Evolutionary conservation across 1,284 basidiomycete genomes (phyloP).

Genomic region (Sanguinoderma infundibulare): DNA sequence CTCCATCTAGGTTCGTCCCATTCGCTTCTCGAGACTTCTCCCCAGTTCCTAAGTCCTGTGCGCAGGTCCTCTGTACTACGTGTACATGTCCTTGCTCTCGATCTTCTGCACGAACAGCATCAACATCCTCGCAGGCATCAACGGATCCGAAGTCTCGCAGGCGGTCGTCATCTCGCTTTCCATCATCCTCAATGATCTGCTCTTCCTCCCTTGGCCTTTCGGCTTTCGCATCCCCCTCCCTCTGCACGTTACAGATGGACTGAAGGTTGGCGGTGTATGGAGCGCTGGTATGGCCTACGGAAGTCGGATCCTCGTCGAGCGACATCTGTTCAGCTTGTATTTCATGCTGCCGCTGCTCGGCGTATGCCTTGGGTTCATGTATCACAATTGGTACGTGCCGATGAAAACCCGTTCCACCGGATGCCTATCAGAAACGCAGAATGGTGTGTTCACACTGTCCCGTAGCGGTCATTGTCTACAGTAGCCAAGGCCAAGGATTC

Average conservation of each 20-base stretch:
- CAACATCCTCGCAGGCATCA: slow-evolving; percentile 98
- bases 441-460: too few species aligned
- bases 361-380: slow-evolving; percentile 88
- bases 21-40: slow-evolving; percentile 4
- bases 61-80: slow-evolving; percentile 90
- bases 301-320: slow-evolving; percentile 83
- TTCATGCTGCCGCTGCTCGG: slow-evolving; percentile 96
- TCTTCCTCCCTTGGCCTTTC: slow-evolving; percentile 88
- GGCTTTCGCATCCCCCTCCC: slow-evolving; percentile 74
- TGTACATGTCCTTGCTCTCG: slow-evolving; percentile 95
- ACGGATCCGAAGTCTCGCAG: slow-evolving; percentile 95
- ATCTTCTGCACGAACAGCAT: slow-evolving; percentile 98
- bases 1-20: slow-evolving; percentile 83
- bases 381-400: slow-evolving; percentile 86
- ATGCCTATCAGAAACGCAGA: too few species aligned
- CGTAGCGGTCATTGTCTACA: too few species aligned
- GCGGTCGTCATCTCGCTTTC: slow-evolving; percentile 92
- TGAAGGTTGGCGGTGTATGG: slow-evolving; percentile 79
- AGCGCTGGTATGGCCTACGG: slow-evolving; percentile 84
- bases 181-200: slow-evolving; percentile 88
- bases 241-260: slow-evolving; percentile 68
- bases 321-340: slow-evolving; percentile 94
- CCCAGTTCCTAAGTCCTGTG: slow-evolving; percentile 5
- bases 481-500: too few species aligned
- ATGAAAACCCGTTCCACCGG: background rate